Conservation (phyloP, 352 stramenopile genomes). For the Globisporangium recalcitrans region DNA sequence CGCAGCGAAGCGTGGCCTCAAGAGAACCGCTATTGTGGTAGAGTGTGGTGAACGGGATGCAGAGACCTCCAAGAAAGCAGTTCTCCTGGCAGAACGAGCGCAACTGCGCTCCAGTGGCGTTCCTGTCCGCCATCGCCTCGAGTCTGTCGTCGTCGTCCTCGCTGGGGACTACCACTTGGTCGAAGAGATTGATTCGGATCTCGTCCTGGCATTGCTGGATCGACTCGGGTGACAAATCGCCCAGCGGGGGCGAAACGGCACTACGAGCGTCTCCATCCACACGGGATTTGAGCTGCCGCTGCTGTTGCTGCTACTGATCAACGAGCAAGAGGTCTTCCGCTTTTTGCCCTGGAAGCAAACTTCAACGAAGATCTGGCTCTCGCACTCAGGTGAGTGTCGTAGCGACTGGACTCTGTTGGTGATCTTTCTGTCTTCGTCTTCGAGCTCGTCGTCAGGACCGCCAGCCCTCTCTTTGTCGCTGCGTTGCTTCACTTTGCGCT, state of each 20-base stretch:
- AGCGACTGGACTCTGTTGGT: neutral
- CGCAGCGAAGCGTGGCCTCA: constrained; percentile 76
- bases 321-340: constrained; percentile 53
- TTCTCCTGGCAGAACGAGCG: constrained; percentile 68
- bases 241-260: constrained; percentile 84
- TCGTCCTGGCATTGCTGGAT: constrained; percentile 70
- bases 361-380: constrained; percentile 74
- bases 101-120: constrained; percentile 28
- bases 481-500: neutral
- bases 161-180: constrained; percentile 61
- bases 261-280: constrained; percentile 90
- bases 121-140: constrained; percentile 16
- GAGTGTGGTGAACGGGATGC: constrained; percentile 87
- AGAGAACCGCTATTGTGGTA: constrained; percentile 70
- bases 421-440: neutral
- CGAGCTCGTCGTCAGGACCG: neutral
- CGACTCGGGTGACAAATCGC: constrained; percentile 75
- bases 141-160: constrained; percentile 29
- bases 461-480: neutral
- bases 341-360: constrained; percentile 77
- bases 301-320: constrained; percentile 22
- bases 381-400: constrained; percentile 3
- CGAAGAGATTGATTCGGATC: constrained; percentile 86
- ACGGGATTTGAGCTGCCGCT: constrained; percentile 41
- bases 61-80: constrained; percentile 76